Evolutionary conservation across 1,284 basidiomycete species (phyloP).

Genomic region (Amylostereum areolatum): DNA sequence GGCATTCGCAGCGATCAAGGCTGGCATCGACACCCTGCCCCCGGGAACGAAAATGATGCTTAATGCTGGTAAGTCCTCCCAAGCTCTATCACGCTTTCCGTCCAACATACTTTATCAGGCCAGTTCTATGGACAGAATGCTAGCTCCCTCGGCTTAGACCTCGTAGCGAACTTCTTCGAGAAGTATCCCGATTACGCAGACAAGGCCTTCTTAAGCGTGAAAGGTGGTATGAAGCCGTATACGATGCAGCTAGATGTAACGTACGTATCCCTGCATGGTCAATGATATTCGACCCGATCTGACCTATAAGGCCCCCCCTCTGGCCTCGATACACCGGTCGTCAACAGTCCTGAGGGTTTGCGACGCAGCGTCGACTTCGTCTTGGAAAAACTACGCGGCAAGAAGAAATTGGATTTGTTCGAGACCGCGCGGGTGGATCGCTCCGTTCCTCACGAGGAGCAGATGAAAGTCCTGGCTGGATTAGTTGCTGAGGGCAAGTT

Average conservation of each 20-base stretch:
- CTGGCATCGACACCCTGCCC: background rate
- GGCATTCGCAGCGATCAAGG: background rate
- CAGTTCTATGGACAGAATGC: slow-evolving; percentile 30
- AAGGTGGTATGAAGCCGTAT: slow-evolving; percentile 26
- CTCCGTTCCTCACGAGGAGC: slow-evolving; percentile 11
- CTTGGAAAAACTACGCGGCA: slow-evolving; percentile 25
- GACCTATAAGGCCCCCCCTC: too few relatives aligned
- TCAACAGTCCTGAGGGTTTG: slow-evolving; percentile 23
- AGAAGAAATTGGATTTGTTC: slow-evolving; percentile 31
- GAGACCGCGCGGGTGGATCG: slow-evolving; percentile 19
- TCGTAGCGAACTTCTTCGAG: slow-evolving; percentile 29
- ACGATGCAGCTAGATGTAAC: slow-evolving; percentile 10
- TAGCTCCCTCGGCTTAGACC: slow-evolving; percentile 24
- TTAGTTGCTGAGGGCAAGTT: slow-evolving; percentile 25
- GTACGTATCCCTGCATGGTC: slow-evolving; percentile 5
- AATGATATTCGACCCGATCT: too few relatives aligned
- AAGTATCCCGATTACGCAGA: slow-evolving; percentile 40
- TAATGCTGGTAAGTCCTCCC: background rate
- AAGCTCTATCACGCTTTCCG: too few relatives aligned
- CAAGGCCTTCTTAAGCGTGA: slow-evolving; percentile 33
- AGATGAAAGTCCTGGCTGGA: slow-evolving; percentile 10
- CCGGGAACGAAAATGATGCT: background rate
- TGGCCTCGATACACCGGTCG: background rate
- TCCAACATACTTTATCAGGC: slow-evolving; percentile 8
- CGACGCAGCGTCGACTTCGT: slow-evolving; percentile 25